Percentiles rank a stretch among this genome's conserved stretches.
Evolutionary conservation across 2,329 filamentous ascomycete genomes (phyloP).

Genomic region (Sarocladiaceae sp.): DNA sequence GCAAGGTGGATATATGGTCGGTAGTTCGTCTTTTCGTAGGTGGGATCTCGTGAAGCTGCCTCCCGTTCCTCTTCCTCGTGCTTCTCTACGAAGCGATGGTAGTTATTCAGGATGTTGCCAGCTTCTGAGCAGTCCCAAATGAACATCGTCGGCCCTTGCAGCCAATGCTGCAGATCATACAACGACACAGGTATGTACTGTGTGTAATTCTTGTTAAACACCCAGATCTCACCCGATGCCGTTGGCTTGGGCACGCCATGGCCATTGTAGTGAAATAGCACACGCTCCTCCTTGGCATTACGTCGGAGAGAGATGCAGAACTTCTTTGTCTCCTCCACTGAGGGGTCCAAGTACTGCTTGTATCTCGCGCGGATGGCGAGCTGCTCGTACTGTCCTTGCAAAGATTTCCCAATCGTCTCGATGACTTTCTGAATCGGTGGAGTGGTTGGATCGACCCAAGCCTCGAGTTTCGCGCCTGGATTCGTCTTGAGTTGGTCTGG

Average conservation of each 20-base stretch:
- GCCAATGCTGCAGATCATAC: constrained; percentile 92
- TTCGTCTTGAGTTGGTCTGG: constrained; percentile 95
- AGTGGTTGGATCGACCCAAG: constrained; percentile 89
- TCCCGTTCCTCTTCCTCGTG: constrained; percentile 88
- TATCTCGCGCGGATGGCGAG: constrained; percentile 93
- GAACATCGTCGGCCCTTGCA: constrained; percentile 91
- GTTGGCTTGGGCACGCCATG: constrained; percentile 96
- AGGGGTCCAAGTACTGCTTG: constrained; percentile 94
- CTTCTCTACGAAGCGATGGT: constrained; percentile 90
- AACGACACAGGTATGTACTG: constrained; percentile 97
- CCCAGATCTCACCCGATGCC: constrained; percentile 95
- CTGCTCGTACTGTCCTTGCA: constrained; percentile 96
- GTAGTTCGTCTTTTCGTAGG: constrained; percentile 72
- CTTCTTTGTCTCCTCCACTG: constrained; percentile 94
- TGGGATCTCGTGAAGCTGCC: constrained; percentile 69
- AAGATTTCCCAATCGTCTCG: constrained; percentile 89
- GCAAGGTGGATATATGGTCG: constrained; percentile 80
- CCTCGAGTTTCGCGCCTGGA: constrained; percentile 89
- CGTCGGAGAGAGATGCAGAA: constrained; percentile 86
- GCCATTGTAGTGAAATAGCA: constrained; percentile 98
- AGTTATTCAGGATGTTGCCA: constrained; percentile 92
- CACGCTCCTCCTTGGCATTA: constrained; percentile 92
- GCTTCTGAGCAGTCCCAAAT: constrained; percentile 98
- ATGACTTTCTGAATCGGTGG: constrained; percentile 79
- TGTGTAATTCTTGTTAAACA: constrained; percentile 98